Conservation (phyloP, 2,329 filamentous ascomycete genomes). For the Arthrobotrys pseudoclavata region DNA sequence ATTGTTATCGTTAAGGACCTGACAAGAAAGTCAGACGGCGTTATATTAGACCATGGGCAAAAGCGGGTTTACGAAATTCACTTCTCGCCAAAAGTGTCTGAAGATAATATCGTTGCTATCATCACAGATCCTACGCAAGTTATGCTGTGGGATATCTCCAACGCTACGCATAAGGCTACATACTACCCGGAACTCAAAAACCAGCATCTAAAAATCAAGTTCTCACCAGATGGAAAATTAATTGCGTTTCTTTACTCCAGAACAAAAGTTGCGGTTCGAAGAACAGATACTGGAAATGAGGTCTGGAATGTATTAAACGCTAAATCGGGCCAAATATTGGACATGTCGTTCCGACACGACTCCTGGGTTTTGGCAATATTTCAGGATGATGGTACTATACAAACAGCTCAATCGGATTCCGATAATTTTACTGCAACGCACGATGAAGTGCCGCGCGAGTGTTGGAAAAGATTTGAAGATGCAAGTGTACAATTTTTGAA, state of each 20-base stretch:
- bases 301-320: neutral
- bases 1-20: constrained; percentile 15
- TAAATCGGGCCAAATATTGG: no score
- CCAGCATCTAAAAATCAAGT: neutral
- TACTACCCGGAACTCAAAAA: neutral
- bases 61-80: neutral
- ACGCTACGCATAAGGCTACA: neutral
- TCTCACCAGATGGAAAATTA: constrained; percentile 1
- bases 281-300: neutral
- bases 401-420: neutral
- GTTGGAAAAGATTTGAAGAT: neutral
- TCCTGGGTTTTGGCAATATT: neutral
- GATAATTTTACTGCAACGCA: neutral
- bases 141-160: constrained; percentile 5
- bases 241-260: neutral
- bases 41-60: constrained; percentile 3
- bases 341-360: neutral
- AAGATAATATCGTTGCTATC: neutral
- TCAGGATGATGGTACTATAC: neutral
- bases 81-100: neutral
- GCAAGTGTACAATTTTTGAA: neutral
- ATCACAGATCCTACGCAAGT: neutral
- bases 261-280: neutral
- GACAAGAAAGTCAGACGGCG: neutral
- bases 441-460: no score